Base-by-base conservation (phyloP, 345 rosid genomes). In the Psidium guajava region DNA sequence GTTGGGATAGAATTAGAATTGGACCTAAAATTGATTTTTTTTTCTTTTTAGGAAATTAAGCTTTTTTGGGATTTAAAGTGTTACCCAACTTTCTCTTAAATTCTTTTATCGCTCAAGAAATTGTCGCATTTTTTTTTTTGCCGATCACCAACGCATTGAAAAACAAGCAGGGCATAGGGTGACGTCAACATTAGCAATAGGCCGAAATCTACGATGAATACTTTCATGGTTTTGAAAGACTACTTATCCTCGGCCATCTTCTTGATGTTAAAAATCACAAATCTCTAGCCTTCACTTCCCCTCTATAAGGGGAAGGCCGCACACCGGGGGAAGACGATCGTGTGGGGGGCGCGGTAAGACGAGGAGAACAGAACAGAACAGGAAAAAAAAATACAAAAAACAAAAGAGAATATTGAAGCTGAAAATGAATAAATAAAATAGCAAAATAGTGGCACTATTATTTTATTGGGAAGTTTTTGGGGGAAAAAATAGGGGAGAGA, bases 101-200 rank as follows among this genome's bases (percentile, higher is more conserved):
- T 64, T 28, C 22, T 15, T 64, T 64, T 15, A 64, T 64, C 15
- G 42, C 74, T 61, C 42, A 9, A 32, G 24, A 69, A 69, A 69
- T 5, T 18, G 7, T 5, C 4, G 1, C 1, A 20, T 16, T 15
- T 40, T n/a, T n/a, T n/a, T n/a, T n/a, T 3, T 64, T 3, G 8
- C 11, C 1, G 5, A 16, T 8, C 74, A 61, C 6, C 74, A 6
- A 28, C 0, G 1, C 22, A 28, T 64, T 4, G 13, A 8, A 32
- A 69, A 69, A 8, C 47, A 69, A 36, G 11, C 21, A 69, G 47
- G 47, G 36, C 24, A 36, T 36, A 18, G 2, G 21, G 80, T 58
- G 16, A 12, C 13, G 64, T 69, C 80, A 36, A 20, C 80, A 69
- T 69, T 18, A 36, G 40, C 0, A 69, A 69, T 11, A 8, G 47